These are phyloP conservation scores for Hanseniaspora sp. DNA, from an alignment of 1,139 yeast species.

Conservation along the genomic window DNA sequence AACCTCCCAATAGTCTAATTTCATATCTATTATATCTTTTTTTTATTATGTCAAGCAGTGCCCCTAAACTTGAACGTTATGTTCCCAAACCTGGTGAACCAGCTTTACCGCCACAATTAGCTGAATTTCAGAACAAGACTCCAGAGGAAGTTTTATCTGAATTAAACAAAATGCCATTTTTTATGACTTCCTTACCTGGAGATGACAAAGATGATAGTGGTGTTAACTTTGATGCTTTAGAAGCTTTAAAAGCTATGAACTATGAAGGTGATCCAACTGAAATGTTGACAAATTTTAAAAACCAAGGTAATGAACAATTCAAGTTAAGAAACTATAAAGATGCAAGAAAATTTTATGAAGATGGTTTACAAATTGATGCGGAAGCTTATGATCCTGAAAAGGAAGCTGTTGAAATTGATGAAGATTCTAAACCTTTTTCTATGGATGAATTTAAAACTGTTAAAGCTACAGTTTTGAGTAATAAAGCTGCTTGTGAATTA, in stretches of 20 bases:
- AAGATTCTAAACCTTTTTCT: background rate
- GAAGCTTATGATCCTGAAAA: conserved; percentile 32
- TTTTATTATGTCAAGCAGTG: background rate
- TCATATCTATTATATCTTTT: background rate
- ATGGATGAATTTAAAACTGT: conserved; percentile 27
- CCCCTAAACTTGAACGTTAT: conserved; percentile 36
- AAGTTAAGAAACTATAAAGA: conserved; percentile 56
- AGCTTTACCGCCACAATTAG: conserved; percentile 68
- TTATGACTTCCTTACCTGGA: conserved; percentile 80
- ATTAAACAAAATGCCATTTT: conserved; percentile 76
- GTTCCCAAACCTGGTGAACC: conserved; percentile 73
- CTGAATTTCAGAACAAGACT: conserved; percentile 52
- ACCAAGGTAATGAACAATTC: conserved; percentile 84
- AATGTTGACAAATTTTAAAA: conserved; percentile 76
- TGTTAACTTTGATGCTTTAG: conserved; percentile 66
- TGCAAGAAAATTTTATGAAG: conserved; percentile 69
- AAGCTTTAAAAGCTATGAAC: conserved; percentile 82
- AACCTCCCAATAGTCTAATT: too few species aligned
- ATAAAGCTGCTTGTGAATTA: conserved; percentile 86
- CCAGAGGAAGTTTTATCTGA: conserved; percentile 71
- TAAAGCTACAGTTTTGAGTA: conserved; percentile 54
- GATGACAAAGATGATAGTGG: conserved; percentile 60
- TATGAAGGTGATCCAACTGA: conserved; percentile 95
- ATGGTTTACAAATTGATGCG: conserved; percentile 66
- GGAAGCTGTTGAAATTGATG: conserved; percentile 7